Evolutionary conservation across 2,329 filamentous ascomycete species (phyloP), one percentile per base, ranked within the genome.

Genomic region (Coleophoma cylindrospora): DNA sequence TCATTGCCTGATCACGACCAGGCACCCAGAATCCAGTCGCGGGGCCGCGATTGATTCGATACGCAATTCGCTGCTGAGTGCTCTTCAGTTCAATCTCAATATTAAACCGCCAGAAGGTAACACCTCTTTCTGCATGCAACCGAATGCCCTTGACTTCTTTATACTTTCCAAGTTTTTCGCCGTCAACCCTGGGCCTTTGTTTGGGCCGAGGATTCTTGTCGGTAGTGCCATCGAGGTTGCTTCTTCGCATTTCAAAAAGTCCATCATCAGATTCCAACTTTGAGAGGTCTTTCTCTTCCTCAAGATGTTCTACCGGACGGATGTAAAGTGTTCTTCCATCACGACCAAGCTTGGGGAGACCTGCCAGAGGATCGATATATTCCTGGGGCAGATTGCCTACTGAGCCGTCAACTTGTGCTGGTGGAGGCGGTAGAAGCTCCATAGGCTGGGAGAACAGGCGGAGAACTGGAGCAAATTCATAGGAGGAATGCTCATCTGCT

Each of bases 71-170:
- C 61, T 91, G 83, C 68, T 97, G 89, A 51, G 76, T 79, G 17
- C 83, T 76, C 4, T 80, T 78, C 14, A 99, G 80, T 68, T 99
- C 92, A 46, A 99, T 80, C 67, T 97, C 92, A 45, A 99, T 79
- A 64, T 91, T 96, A 76, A 97, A 99, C 40, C 91, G 82, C 94
- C 94, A 99, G 69, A 99, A 99, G 0, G 94, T 99, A 54, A 87
- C 84, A 40, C 92, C 92, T 52, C 87, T 80, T 65, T 96, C 94
- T 1, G 83, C 77, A 62, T 96, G 91, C 12, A 99, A 77, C 19
- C 90, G 83, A 60, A 89, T 83, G 1, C 89, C 94, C 52, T 83
- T 78, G 6, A 96, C 81, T 61, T 96, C 91, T 61, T 86, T 89
- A 65, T 88, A 91, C 66, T 89, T 88, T 44, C 85, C 87, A 5